Conservation (phyloP, 2,329 filamentous ascomycete genomes). For the Metarhizium album region DNA sequence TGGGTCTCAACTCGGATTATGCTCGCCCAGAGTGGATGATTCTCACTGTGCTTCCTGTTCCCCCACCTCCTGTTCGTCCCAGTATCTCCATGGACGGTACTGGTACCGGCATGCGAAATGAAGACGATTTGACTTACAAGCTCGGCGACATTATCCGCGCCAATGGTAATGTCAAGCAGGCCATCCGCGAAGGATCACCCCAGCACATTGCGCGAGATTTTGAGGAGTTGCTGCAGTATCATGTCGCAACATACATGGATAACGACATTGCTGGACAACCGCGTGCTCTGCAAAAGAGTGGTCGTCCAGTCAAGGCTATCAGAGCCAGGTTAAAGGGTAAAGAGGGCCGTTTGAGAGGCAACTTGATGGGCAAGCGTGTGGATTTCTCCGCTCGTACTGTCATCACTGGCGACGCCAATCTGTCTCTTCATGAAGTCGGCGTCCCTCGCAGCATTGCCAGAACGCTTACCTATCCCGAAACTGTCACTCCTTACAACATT, state of each 20-base stretch:
- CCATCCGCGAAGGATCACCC: slow-evolving; percentile 82
- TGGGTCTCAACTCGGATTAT: slow-evolving; percentile 90
- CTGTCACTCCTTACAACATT: slow-evolving; percentile 96
- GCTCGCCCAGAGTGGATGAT: slow-evolving; percentile 98
- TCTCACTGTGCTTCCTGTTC: slow-evolving; percentile 86
- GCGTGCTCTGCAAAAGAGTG: slow-evolving; percentile 91
- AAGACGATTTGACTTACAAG: slow-evolving; percentile 99
- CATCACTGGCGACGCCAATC: slow-evolving; percentile 95
- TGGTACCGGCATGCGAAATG: slow-evolving; percentile 81
- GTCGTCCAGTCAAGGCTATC: slow-evolving; percentile 91
- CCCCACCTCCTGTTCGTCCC: slow-evolving; percentile 87
- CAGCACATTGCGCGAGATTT: slow-evolving; percentile 88
- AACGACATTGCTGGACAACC: slow-evolving; percentile 96
- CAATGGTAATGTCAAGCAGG: slow-evolving; percentile 87
- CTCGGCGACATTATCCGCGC: slow-evolving; percentile 96
- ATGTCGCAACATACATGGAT: slow-evolving; percentile 99
- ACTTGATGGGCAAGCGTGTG: slow-evolving; percentile 99
- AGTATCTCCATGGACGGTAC: slow-evolving; percentile 97
- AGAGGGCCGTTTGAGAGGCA: slow-evolving; percentile 93
- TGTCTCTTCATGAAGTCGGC: slow-evolving; percentile 94
- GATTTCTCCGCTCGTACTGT: slow-evolving; percentile 99
- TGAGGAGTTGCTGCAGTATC: slow-evolving; percentile 85
- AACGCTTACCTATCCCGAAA: slow-evolving; percentile 91
- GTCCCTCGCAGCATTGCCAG: slow-evolving; percentile 88
- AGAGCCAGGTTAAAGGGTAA: slow-evolving; percentile 97